These are phyloP conservation scores for Hanseniaspora occidentalis DNA, from an alignment of 805 yeast species.

Conservation along the genomic window DNA sequence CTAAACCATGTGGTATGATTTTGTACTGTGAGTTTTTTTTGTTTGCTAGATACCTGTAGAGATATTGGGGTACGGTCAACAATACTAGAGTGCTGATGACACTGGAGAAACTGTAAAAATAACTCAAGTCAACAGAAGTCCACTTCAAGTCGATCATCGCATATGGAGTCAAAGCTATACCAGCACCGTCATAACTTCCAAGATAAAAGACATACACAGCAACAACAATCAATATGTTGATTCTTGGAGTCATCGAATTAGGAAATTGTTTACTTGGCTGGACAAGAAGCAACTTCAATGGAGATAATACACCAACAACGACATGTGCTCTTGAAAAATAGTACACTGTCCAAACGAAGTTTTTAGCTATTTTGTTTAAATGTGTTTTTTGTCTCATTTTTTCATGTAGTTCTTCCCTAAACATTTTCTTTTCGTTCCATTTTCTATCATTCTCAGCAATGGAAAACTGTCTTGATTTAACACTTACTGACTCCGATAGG, in stretches of 20 bases:
- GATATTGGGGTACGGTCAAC: neutral
- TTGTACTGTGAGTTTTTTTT: slow-evolving; percentile 1
- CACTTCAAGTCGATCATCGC: slow-evolving; percentile 11
- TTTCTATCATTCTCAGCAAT: slow-evolving; percentile 27
- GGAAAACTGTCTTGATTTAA: slow-evolving; percentile 28
- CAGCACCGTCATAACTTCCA: slow-evolving; percentile 12
- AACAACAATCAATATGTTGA: slow-evolving; percentile 9
- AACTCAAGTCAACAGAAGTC: slow-evolving; percentile 14
- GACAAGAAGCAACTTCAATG: slow-evolving; percentile 11
- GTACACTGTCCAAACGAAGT: neutral
- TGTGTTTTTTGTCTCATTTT: slow-evolving; percentile 6
- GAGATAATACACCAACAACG: slow-evolving; percentile 29
- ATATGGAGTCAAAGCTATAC: slow-evolving; percentile 9
- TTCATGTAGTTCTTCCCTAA: neutral
- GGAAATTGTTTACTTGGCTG: slow-evolving; percentile 6
- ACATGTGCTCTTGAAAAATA: neutral
- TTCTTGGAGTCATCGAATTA: slow-evolving; percentile 7
- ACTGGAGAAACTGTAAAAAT: slow-evolving; percentile 14
- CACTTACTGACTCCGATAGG: slow-evolving; percentile 50
- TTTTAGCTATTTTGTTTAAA: too few species aligned
- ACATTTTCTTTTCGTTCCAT: neutral
- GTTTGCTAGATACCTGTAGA: slow-evolving; percentile 3
- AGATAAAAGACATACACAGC: slow-evolving; percentile 10
- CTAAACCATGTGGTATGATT: slow-evolving; percentile 28
- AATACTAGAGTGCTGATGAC: slow-evolving; percentile 11